Base-by-base conservation (phyloP, 2,329 filamentous ascomycete species). In the Cladophialophora bantiana region DNA sequence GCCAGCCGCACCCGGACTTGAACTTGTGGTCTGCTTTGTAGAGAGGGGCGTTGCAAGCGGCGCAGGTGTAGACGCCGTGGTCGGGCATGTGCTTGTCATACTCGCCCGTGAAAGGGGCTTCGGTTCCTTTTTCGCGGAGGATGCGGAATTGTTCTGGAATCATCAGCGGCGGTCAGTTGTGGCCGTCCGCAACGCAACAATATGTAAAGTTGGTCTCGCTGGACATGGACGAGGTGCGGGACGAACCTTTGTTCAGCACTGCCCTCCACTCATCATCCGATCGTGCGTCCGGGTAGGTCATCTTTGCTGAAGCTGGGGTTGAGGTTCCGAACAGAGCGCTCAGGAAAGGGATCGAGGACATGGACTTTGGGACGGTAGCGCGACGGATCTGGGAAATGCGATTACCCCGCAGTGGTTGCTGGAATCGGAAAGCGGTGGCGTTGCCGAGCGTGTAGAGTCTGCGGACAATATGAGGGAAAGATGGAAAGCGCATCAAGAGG, bases 1-100 rank as follows among this genome's bases (percentile, higher is more conserved):
- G 95, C 95, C 95, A 99, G 68, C 95, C 95, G 80, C 95, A 99
- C 50, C 93, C 93, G 18, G 92, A 96, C 79, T 92, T 92, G 86
- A 99, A 99, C 80, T 99, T 99, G 81, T 97, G 94, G 70, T 86
- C 86, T 34, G 95, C 94, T 78, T 89, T 94, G 86, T 99, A 99
- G 18, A 99, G 88, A 4, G 95, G 94, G 7, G 93, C 86, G 34
- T 89, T 79, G 84, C 95, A 99, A 60, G 88, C 95, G 18, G 91
- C 92, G 80, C 95, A 99, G 54, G 85, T 89, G 82, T 98, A 99
- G 62, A 93, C 86, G 65, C 95, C 96, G 4, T 85, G 76, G 0
- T 85, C 79, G 1, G 93, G 89, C 77, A 89, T 86, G 83, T 97
- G 93, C 78, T 94, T 93, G 83, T 99, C 90, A 78, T 91, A 97